Conservation (phyloP, 2,329 filamentous ascomycete genomes). For the Hypoxylon sp. region DNA sequence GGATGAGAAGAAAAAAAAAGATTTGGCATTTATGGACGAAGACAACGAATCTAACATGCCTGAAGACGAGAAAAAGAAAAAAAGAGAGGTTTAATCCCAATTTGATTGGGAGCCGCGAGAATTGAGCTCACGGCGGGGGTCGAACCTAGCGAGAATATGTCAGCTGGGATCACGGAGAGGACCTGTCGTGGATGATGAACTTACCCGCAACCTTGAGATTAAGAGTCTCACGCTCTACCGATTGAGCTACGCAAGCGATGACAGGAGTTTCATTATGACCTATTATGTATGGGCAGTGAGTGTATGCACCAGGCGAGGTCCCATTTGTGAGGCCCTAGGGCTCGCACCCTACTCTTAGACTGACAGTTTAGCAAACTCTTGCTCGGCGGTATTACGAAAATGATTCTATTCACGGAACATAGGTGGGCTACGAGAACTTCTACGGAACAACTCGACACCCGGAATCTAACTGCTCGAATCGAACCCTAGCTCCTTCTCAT, state of each 20-base stretch:
- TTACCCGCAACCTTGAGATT: slow-evolving; percentile 57
- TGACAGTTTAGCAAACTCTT: background rate
- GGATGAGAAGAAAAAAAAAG: background rate
- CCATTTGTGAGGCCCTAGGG: background rate
- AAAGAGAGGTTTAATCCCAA: slow-evolving; percentile 15
- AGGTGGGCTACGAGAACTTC: slow-evolving; percentile 7
- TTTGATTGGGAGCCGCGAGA: slow-evolving; percentile 20
- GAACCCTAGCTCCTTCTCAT: slow-evolving; percentile 41
- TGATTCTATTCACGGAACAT: background rate
- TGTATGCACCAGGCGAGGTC: background rate
- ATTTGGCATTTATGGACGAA: background rate
- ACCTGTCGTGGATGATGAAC: slow-evolving; percentile 4
- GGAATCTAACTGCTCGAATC: background rate
- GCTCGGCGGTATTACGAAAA: slow-evolving; percentile 1
- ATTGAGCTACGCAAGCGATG: slow-evolving; percentile 70
- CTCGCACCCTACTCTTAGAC: background rate
- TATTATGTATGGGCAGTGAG: slow-evolving; percentile 1
- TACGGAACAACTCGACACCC: background rate
- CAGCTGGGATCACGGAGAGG: background rate
- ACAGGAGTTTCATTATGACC: slow-evolving; percentile 67
- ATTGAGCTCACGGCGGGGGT: slow-evolving; percentile 32
- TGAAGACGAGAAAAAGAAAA: background rate
- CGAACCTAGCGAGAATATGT: slow-evolving; percentile 12
- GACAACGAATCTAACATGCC: background rate
- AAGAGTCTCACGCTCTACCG: slow-evolving; percentile 80